These are phyloP conservation scores for Albatrellus sp. DNA, from an alignment of 1,284 basidiomycete genomes.

Conservation along the genomic window DNA sequence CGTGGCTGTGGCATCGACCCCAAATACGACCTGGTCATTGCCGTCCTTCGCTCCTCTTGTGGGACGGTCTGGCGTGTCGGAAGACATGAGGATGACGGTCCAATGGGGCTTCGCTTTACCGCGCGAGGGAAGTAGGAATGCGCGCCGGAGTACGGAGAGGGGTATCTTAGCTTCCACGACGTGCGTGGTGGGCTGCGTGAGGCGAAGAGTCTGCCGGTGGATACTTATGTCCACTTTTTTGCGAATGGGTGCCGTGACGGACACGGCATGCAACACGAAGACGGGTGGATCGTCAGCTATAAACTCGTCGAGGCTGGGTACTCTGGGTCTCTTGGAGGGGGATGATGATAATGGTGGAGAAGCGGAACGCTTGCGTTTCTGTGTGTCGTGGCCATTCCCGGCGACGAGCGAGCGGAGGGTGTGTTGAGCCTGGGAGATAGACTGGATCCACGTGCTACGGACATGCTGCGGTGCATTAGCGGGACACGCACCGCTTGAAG, in stretches of 20 bases:
- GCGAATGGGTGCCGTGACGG: constrained; percentile 52
- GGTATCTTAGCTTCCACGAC: constrained; percentile 33
- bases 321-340: neutral
- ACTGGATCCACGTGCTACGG: neutral
- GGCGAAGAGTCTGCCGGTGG: constrained; percentile 31
- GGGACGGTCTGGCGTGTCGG: constrained; percentile 8
- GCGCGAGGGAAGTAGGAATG: constrained; percentile 54
- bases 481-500: constrained; percentile 12
- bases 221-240: constrained; percentile 57
- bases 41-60: constrained; percentile 16
- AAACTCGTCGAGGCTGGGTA: neutral
- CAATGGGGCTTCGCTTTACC: constrained; percentile 56
- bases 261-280: constrained; percentile 46
- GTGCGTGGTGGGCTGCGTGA: constrained; percentile 33
- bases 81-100: constrained; percentile 46
- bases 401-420: constrained; percentile 10
- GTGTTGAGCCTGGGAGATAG: neutral
- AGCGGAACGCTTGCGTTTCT: constrained; percentile 10
- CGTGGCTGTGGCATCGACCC: constrained; percentile 40
- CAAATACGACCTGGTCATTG: constrained; percentile 45
- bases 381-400: neutral
- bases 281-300: constrained; percentile 26
- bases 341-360: constrained; percentile 1
- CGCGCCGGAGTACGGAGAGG: constrained; percentile 33
- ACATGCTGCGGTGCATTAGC: neutral